Percentiles rank a stretch among this genome's conserved stretches.
Conservation (phyloP, 2,329 filamentous ascomycete species). For the Penicillium sp. region DNA sequence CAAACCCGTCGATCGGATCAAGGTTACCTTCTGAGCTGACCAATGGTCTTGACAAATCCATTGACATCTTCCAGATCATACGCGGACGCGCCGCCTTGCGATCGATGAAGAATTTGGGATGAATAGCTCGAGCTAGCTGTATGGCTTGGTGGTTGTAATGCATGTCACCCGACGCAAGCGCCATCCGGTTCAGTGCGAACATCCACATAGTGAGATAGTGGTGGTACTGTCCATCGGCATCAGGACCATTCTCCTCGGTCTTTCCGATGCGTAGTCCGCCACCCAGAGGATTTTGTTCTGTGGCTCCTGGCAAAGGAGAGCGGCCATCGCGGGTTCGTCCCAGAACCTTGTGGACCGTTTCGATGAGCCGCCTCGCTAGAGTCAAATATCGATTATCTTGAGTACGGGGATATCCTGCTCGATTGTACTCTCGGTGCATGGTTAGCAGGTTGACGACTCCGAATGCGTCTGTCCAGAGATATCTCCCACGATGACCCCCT, state of each 20-base stretch:
- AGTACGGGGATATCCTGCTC: conserved; percentile 6
- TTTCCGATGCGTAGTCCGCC: conserved; percentile 57
- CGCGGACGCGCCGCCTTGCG: conserved; percentile 27
- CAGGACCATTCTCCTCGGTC: conserved; percentile 42
- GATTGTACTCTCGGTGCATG: conserved; percentile 39
- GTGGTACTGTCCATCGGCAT: conserved; percentile 57
- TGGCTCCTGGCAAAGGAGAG: conserved; percentile 46
- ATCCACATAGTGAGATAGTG: conserved; percentile 59
- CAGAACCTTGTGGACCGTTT: conserved; percentile 49
- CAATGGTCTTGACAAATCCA: conserved; percentile 44
- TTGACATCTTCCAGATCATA: conserved; percentile 55
- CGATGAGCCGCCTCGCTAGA: conserved; percentile 46
- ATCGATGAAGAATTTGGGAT: conserved; percentile 47
- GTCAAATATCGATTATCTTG: conserved; percentile 41
- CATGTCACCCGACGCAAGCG: conserved; percentile 42
- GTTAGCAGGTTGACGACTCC: conserved; percentile 56
- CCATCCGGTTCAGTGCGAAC: conserved; percentile 54
- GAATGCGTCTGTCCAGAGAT: conserved; percentile 58
- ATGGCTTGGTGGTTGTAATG: conserved; percentile 49
- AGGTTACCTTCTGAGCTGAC: conserved; percentile 51
- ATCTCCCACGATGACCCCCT: conserved; percentile 53
- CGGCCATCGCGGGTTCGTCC: conserved; percentile 48
- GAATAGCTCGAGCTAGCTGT: conserved; percentile 48
- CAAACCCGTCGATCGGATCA: conserved; percentile 52
- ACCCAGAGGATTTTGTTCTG: conserved; percentile 46